These are phyloP conservation scores for Rhizopogon rudus DNA, from an alignment of 768 basidiomycete species.

Conservation along the genomic window DNA sequence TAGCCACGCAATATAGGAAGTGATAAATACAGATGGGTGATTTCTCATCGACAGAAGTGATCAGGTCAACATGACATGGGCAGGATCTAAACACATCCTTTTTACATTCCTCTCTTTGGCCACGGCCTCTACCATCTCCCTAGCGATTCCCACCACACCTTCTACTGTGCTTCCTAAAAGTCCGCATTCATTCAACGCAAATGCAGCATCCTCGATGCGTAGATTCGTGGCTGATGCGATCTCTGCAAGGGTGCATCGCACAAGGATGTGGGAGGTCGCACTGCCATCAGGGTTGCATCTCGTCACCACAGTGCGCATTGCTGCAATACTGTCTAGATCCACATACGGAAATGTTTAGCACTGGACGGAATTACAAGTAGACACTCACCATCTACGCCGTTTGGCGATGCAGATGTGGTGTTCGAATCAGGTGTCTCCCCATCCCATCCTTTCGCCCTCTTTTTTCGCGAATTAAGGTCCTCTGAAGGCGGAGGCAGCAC, in stretches of 20 bases:
- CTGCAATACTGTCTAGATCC: not conserved
- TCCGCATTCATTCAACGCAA: conserved; percentile 85
- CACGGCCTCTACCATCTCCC: conserved; percentile 64
- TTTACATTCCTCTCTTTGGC: conserved; percentile 70
- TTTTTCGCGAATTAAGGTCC: conserved; percentile 31
- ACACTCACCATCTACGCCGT: conserved; percentile 36
- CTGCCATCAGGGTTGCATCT: conserved; percentile 58
- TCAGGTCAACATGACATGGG: conserved; percentile 45
- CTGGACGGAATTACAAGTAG: not conserved
- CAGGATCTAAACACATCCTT: conserved; percentile 57
- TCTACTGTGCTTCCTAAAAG: conserved; percentile 45
- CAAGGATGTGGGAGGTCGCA: conserved; percentile 61
- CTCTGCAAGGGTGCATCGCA: conserved; percentile 68
- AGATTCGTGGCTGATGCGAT: conserved; percentile 79
- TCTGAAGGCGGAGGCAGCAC: conserved; percentile 29
- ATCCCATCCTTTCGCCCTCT: conserved; percentile 66
- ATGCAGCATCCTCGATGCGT: conserved; percentile 80
- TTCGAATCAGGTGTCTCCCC: conserved; percentile 52
- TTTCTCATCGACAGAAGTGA: not conserved
- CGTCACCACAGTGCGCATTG: conserved; percentile 54
- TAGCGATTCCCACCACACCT: conserved; percentile 50
- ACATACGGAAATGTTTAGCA: not conserved
- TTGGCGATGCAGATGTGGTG: conserved; percentile 27
- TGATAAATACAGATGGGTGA: not conserved
- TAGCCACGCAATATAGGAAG: no score